phyloP scores from a whole-genome alignment of 257 asterid genomes.

The Plantago elongata region DNA sequence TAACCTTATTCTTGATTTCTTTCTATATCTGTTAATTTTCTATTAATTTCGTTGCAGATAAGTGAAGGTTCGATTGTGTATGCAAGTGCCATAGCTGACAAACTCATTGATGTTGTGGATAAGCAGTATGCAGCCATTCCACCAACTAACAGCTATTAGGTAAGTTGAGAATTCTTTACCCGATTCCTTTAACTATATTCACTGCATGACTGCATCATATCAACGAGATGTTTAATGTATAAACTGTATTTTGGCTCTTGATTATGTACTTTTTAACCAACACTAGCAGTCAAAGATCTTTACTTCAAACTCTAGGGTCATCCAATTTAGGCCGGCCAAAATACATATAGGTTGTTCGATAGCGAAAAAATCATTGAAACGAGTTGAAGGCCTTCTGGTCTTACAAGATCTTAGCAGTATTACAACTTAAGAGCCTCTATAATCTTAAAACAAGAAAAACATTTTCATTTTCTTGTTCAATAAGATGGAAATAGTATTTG shows the following conservation, averaged over 20 bases:
- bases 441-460: too few relatives aligned
- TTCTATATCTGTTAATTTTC: neutral
- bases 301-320: neutral
- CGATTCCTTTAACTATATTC: neutral
- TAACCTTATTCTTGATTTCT: neutral
- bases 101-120: constrained; percentile 52
- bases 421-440: too few relatives aligned
- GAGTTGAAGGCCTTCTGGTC: too few relatives aligned
- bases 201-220: too few relatives aligned
- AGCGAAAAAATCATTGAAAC: too few relatives aligned
- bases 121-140: constrained; percentile 43
- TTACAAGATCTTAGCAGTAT: too few relatives aligned
- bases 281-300: neutral
- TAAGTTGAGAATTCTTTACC: constrained; percentile 5
- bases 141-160: constrained; percentile 56
- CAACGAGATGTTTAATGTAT: neutral
- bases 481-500: too few relatives aligned
- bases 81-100: constrained; percentile 61
- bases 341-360: too few relatives aligned
- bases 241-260: neutral
- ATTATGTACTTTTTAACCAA: neutral
- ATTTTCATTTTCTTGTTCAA: too few relatives aligned
- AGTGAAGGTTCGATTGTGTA: constrained; percentile 56
- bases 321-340: neutral
- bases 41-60: constrained; percentile 30